Conservation (phyloP, 768 basidiomycete species). For the Scleroderma citrinum region DNA sequence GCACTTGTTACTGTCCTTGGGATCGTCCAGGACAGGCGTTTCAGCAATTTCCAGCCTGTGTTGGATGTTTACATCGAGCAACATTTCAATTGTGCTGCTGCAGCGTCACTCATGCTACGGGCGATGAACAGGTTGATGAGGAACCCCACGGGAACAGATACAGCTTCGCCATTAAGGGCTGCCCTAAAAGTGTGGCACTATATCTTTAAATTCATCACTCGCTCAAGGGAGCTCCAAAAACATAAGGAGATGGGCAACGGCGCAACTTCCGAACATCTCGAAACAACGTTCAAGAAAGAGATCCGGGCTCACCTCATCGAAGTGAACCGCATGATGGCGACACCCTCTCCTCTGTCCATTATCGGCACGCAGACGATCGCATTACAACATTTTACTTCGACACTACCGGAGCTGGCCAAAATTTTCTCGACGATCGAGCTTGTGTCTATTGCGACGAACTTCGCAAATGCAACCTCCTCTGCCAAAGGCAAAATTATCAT, state of each 20-base stretch:
- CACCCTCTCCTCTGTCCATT: slow-evolving; percentile 71
- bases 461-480: slow-evolving; percentile 75
- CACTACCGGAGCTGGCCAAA: slow-evolving; percentile 80
- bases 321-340: slow-evolving; percentile 87
- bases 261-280: slow-evolving; percentile 81
- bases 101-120: slow-evolving; percentile 78
- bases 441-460: slow-evolving; percentile 79
- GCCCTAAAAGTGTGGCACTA: slow-evolving; percentile 97
- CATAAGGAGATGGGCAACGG: slow-evolving; percentile 71
- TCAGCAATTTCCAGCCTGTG: slow-evolving; percentile 92
- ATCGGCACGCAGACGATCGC: slow-evolving; percentile 96
- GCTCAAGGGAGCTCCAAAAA: slow-evolving; percentile 86
- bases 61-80: slow-evolving; percentile 89
- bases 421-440: slow-evolving; percentile 80
- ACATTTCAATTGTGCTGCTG: slow-evolving; percentile 78
- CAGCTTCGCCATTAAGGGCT: slow-evolving; percentile 73
- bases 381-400: slow-evolving; percentile 87
- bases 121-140: slow-evolving; percentile 81
- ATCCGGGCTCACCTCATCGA: slow-evolving; percentile 68
- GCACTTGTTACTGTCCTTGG: slow-evolving; percentile 87
- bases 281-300: slow-evolving; percentile 79
- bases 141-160: slow-evolving; percentile 65
- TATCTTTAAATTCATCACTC: slow-evolving; percentile 89
- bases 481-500: slow-evolving; percentile 84
- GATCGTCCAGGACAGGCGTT: slow-evolving; percentile 89